Base-by-base conservation (phyloP, 306 rosid species). In the Cucurbita argyrosperma region DNA sequence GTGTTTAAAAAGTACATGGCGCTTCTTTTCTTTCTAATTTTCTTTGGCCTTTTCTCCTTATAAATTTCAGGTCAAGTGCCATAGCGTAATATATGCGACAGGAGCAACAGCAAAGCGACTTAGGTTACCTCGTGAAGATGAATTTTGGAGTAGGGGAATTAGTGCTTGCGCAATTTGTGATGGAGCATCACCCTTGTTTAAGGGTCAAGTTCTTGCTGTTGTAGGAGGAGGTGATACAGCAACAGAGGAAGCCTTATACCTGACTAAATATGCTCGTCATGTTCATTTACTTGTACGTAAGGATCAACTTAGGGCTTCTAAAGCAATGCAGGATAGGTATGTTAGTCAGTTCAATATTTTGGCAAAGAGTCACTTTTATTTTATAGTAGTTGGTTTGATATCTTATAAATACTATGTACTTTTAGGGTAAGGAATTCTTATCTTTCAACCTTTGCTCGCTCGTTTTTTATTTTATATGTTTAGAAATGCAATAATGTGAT, bases 131-230 rank as follows among this genome's bases (percentile, higher is more conserved):
- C 91, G 89, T 65, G 98, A 93, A 85, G 93, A 90, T 66, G 98
- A 93, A 77, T 93, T 93, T 85, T 93, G 98, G 98, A 93, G 98
- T 79, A 84, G 97, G 83, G 98, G 97, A 85, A 86, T 93, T 71
- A 93, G 97, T 84, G 98, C 98, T 67, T 93, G 98, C 83, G 98
- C 98, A 35, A 90, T 90, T 83, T 93, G 97, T 83, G 98, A 90
- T 80, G 98, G 98, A 56, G 97, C 98, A 72, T 90, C 98, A 18
- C 98, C 98, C 26, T 83, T 93, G 80, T 93, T 90, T 76, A 93
- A 93, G 80, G 94, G 98, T 5, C 97, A 93, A 84, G 87, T 90
- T 79, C 97, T 93, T 78, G 98, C 94, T 61, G 98, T 93, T 0
- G 80, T 90, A 70, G 98, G 98, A 84, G 98, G 98, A 37, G 97